phyloP scores from a whole-genome alignment of 306 rosid genomes.

The Pueraria montana region DNA sequence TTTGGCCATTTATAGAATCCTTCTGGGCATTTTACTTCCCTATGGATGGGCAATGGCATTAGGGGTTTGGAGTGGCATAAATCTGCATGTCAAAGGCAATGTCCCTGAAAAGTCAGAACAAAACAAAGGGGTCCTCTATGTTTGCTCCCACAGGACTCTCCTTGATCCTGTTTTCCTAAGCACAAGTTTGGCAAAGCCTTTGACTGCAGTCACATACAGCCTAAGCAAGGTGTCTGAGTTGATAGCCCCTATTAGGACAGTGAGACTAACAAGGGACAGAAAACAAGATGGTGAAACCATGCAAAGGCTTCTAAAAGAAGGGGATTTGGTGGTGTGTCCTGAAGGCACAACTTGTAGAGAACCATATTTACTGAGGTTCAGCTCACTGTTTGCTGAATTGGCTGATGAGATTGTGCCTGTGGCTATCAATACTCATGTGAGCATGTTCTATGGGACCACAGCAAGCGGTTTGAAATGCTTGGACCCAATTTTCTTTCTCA shows the following conservation, averaged over 20 bases:
- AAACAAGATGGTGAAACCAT: constrained; percentile 73
- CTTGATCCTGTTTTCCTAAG: constrained; percentile 84
- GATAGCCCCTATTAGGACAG: constrained; percentile 44
- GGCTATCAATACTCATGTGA: constrained; percentile 69
- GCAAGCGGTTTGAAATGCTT: constrained; percentile 90
- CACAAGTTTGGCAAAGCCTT: constrained; percentile 59
- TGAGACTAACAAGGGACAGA: constrained; percentile 69
- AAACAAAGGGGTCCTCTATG: constrained; percentile 73
- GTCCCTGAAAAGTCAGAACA: constrained; percentile 22
- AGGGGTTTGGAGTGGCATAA: constrained; percentile 62
- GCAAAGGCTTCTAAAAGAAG: constrained; percentile 66
- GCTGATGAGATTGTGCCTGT: constrained; percentile 91
- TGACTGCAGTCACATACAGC: constrained; percentile 87
- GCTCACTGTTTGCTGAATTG: constrained; percentile 90
- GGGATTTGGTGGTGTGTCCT: constrained; percentile 94
- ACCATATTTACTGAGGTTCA: constrained; percentile 87
- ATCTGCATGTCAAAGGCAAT: constrained; percentile 49
- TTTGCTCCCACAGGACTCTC: constrained; percentile 83
- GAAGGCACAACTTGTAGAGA: constrained; percentile 99
- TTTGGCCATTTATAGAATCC: constrained; percentile 74
- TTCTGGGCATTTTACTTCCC: constrained; percentile 72
- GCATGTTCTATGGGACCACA: constrained; percentile 97
- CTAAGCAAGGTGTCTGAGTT: constrained; percentile 47
- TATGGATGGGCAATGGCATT: constrained; percentile 52
- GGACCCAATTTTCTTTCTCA: constrained; percentile 85